A percentile compares a stretch with the other conserved stretches of the same genome.
phyloP scores from a whole-genome alignment of 1,139 yeast genomes.

The Saccharomyces uvarum region DNA sequence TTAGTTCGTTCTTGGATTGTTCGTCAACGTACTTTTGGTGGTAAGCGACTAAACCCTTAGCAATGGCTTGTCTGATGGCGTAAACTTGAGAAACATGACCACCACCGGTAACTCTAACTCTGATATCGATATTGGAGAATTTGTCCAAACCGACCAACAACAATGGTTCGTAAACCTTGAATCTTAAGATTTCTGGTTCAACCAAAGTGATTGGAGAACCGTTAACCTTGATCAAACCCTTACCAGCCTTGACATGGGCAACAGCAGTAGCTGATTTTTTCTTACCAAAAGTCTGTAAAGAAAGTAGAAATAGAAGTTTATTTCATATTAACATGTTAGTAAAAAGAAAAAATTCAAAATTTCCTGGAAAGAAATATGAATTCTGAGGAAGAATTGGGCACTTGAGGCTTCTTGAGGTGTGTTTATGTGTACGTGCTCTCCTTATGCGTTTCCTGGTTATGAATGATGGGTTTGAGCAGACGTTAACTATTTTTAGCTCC shows the following conservation, averaged over 20 bases:
- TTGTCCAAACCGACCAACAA: constrained; percentile 97
- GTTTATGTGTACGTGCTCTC: background rate
- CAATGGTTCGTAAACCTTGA: constrained; percentile 99
- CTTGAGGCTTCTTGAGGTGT: background rate
- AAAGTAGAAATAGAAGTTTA: constrained; percentile 4
- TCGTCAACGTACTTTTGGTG: constrained; percentile 99
- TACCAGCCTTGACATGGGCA: constrained; percentile 99
- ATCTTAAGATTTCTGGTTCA: constrained; percentile 97
- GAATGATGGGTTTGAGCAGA: background rate
- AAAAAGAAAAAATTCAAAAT: constrained; percentile 1
- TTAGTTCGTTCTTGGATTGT: constrained; percentile 98
- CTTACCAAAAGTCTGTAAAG: constrained; percentile 89
- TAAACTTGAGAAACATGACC: constrained; percentile 99
- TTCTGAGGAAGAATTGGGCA: background rate
- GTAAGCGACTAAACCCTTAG: constrained; percentile 99
- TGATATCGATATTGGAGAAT: constrained; percentile 96
- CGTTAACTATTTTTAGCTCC: too few species aligned
- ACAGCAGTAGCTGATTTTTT: constrained; percentile 99
- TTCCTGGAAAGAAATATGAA: background rate
- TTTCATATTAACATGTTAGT: constrained; percentile 7
- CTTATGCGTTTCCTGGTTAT: background rate
- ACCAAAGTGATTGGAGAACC: constrained; percentile 99
- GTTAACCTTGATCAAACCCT: constrained; percentile 97
- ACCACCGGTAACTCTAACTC: constrained; percentile 99
- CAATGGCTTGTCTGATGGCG: constrained; percentile 99